Evolutionary conservation across 768 basidiomycete genomes (phyloP), one percentile per base, ranked within the genome.

Genomic region (Suillus decipiens): DNA sequence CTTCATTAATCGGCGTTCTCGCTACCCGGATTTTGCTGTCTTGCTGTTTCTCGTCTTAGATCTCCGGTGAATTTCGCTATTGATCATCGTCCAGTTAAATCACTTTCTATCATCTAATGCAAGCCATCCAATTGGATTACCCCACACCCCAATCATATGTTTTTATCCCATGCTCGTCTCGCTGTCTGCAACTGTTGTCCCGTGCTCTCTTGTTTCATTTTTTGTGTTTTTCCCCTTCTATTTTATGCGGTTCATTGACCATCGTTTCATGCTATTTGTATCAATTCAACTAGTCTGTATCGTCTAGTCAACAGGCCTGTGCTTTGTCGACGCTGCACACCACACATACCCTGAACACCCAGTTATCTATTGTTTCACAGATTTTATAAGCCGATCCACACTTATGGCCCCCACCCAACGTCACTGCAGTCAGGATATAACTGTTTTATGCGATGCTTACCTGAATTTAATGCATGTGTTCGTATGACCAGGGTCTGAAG

Each of bases 201-300:
- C 36, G 10, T 36, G 8, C 36, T 36, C 36, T 36, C 10, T 36
- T 10, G 9, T 36, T 36, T 36, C 36, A 36, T 36, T 36, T 36
- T 36, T 36, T 36, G 17, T 33, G n/a, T 28, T 28, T 28, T 19
- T 33, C 2, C 24, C 7, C 22, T 47, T 24, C 22, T 50, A 3
- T 17, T 53, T 33, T 33, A 19, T 53, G 31, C 31, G 51, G 31
- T 33, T 33, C 50, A 53, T 50, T 15, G 2, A 31, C 48, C 31
- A 53, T 53, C 51, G 5, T 53, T 33, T 53, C 51, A 31, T 53
- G 51, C 51, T 33, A 53, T 33, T 19, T 53, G 51, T 53, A 53
- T 53, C 31, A 53, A 53, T 53, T 33, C 31, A 53, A 33, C 19
- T 12, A 33, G 51, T 33, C 31, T 5, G 51, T 33, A 5, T 53